A percentile compares a stretch with the other conserved stretches of the same genome.
phyloP scores from a whole-genome alignment of 306 rosid genomes.

The Erythrophleum fordii region DNA sequence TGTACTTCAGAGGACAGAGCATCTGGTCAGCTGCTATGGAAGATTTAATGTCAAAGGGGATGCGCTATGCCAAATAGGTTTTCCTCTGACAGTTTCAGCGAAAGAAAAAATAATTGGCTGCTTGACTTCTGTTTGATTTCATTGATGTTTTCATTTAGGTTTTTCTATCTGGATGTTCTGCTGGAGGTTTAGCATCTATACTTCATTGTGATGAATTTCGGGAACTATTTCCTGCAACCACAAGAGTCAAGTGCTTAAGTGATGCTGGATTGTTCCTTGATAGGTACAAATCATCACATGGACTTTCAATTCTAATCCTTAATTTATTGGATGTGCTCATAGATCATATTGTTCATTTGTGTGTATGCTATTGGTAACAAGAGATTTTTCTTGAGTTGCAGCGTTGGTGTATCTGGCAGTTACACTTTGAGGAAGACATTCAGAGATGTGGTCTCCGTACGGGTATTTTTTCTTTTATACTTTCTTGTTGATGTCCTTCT shows the following conservation, averaged over 20 bases:
- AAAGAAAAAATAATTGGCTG: neutral
- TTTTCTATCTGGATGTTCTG: constrained; percentile 70
- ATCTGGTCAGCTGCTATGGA: constrained; percentile 87
- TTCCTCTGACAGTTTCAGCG: neutral
- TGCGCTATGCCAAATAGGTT: constrained; percentile 84
- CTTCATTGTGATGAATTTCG: constrained; percentile 65
- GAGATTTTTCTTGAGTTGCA: constrained; percentile 30
- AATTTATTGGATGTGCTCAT: neutral
- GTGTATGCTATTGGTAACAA: neutral
- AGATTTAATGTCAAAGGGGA: constrained; percentile 79
- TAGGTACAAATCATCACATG: neutral
- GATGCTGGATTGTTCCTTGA: constrained; percentile 71
- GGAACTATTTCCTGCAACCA: constrained; percentile 44
- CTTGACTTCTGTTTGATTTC: constrained; percentile 2
- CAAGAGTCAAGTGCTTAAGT: constrained; percentile 64
- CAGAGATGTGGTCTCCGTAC: constrained; percentile 54
- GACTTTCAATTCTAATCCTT: neutral
- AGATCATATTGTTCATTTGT: neutral
- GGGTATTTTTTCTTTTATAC: constrained; percentile 39
- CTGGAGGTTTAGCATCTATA: constrained; percentile 70
- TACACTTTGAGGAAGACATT: constrained; percentile 59
- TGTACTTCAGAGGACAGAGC: constrained; percentile 82
- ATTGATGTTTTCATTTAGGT: constrained; percentile 38
- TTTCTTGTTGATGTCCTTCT: constrained; percentile 1
- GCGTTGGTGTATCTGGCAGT: constrained; percentile 61